Percentiles rank a stretch among this genome's conserved stretches.
These are phyloP conservation scores for Russula lepida DNA, from an alignment of 768 basidiomycete species.

Conservation along the genomic window DNA sequence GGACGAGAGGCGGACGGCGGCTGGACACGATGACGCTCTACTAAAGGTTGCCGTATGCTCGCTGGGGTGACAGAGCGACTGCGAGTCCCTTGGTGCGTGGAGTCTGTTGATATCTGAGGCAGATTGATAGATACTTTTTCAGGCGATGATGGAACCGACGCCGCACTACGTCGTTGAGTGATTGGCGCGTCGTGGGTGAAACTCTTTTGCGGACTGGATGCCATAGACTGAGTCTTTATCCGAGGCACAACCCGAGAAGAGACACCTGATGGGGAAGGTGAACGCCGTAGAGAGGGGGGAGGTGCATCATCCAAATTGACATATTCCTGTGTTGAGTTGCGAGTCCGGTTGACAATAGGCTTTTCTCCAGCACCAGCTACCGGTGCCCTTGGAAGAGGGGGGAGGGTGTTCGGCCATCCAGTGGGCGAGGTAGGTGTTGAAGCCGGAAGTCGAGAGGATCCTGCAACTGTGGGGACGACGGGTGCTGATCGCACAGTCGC, in stretches of 20 bases:
- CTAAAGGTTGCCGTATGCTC: neutral
- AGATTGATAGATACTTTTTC: conserved; percentile 7
- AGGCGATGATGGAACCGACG: conserved; percentile 20
- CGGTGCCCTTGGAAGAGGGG: conserved; percentile 17
- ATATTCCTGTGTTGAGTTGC: conserved; percentile 11
- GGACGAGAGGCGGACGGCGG: neutral
- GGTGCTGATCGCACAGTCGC: conserved; percentile 11
- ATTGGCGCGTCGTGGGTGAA: neutral
- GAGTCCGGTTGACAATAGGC: neutral
- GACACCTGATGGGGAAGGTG: conserved; percentile 18
- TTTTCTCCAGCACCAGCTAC: neutral
- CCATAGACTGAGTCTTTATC: neutral
- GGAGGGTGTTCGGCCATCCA: conserved; percentile 11
- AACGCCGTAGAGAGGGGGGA: conserved; percentile 20
- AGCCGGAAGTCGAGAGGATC: neutral
- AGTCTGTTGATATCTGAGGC: conserved; percentile 1
- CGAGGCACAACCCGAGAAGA: neutral
- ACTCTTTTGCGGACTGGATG: neutral
- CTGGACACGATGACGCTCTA: conserved; percentile 1
- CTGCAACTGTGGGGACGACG: neutral
- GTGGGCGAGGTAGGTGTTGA: conserved; percentile 20
- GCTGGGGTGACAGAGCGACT: conserved; percentile 10
- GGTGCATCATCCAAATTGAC: conserved; percentile 22
- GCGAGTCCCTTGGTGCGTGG: conserved; percentile 1
- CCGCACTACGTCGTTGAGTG: conserved; percentile 6